These are phyloP conservation scores for Boletus rex-veris DNA, from an alignment of 768 basidiomycete genomes.

Conservation along the genomic window DNA sequence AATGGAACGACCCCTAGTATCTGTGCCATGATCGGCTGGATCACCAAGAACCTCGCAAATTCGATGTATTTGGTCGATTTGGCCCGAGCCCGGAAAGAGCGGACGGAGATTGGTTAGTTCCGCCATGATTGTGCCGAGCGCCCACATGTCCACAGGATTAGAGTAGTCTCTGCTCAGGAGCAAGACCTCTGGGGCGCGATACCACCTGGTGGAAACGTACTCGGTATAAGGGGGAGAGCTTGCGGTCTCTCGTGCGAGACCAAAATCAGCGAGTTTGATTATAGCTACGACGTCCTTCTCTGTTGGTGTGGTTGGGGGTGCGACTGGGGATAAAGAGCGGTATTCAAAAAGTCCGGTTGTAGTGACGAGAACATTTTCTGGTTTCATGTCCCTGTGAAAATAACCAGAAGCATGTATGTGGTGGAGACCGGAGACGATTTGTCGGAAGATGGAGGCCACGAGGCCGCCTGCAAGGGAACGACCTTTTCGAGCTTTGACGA, in stretches of 20 bases:
- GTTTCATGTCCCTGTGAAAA: slow-evolving; percentile 99
- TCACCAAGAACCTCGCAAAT: slow-evolving; percentile 95
- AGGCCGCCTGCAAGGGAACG: slow-evolving; percentile 95
- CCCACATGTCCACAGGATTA: slow-evolving; percentile 99
- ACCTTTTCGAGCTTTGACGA: slow-evolving; percentile 95
- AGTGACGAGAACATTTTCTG: slow-evolving; percentile 97
- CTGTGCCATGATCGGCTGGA: slow-evolving; percentile 79
- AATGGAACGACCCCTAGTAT: slow-evolving; percentile 59
- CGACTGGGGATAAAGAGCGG: slow-evolving; percentile 68
- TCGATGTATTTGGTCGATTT: slow-evolving; percentile 86
- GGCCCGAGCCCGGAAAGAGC: slow-evolving; percentile 90
- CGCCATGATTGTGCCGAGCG: slow-evolving; percentile 96
- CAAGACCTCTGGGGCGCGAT: slow-evolving; percentile 96
- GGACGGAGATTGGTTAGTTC: slow-evolving; percentile 94
- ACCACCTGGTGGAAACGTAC: slow-evolving; percentile 99
- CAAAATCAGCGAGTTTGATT: slow-evolving; percentile 98
- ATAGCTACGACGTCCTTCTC: slow-evolving; percentile 96
- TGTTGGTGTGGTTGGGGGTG: slow-evolving; percentile 57
- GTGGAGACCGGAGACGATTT: slow-evolving; percentile 84
- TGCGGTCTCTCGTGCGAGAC: slow-evolving; percentile 85
- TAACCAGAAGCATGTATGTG: slow-evolving; percentile 93
- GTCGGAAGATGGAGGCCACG: slow-evolving; percentile 90
- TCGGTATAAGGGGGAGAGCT: slow-evolving; percentile 95
- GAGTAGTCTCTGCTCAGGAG: slow-evolving; percentile 91
- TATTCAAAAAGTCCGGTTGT: slow-evolving; percentile 96